A percentile compares a stretch with the other conserved stretches of the same genome.
phyloP scores from a whole-genome alignment of 2,329 filamentous ascomycete genomes.

The Colletotrichum godetiae region DNA sequence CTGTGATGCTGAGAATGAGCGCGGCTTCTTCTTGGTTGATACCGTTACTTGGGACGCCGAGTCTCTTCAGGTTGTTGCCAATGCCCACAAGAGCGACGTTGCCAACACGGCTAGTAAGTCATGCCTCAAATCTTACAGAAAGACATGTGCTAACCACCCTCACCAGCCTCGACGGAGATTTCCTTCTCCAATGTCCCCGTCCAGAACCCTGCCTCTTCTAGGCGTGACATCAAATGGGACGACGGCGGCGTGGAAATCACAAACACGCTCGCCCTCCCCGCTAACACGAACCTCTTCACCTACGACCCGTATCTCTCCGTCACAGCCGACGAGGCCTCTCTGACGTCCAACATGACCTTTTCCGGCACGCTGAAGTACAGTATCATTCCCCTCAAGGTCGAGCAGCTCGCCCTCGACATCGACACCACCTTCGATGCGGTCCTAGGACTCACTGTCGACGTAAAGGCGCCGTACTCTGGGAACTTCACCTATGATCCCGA shows the following conservation, averaged over 20 bases:
- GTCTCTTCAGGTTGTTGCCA: slow-evolving; percentile 36
- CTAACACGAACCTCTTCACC: slow-evolving; percentile 35
- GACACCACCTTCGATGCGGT: slow-evolving; percentile 37
- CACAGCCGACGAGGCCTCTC: slow-evolving; percentile 38
- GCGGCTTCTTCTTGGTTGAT: slow-evolving; percentile 39
- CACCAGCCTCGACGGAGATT: slow-evolving; percentile 34
- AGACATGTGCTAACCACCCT: neutral
- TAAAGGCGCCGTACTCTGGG: slow-evolving; percentile 35
- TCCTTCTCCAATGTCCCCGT: slow-evolving; percentile 38
- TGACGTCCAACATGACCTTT: slow-evolving; percentile 38
- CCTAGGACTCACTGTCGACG: slow-evolving; percentile 36
- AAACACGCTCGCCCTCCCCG: slow-evolving; percentile 37
- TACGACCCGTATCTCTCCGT: slow-evolving; percentile 36
- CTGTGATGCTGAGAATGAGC: slow-evolving; percentile 38
- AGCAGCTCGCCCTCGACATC: slow-evolving; percentile 39
- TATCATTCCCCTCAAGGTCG: slow-evolving; percentile 35
- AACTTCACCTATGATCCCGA: slow-evolving; percentile 35
- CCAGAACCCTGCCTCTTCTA: slow-evolving; percentile 16
- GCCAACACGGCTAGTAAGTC: slow-evolving; percentile 39
- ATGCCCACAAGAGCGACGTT: slow-evolving; percentile 39
- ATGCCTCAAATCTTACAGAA: too few species aligned
- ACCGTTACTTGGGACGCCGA: slow-evolving; percentile 28
- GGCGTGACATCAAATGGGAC: slow-evolving; percentile 37
- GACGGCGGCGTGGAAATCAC: slow-evolving; percentile 38
- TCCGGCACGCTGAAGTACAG: slow-evolving; percentile 39